These are phyloP conservation scores for Geotrichum citri-aurantii DNA, from an alignment of 1,139 yeast genomes.

Conservation along the genomic window DNA sequence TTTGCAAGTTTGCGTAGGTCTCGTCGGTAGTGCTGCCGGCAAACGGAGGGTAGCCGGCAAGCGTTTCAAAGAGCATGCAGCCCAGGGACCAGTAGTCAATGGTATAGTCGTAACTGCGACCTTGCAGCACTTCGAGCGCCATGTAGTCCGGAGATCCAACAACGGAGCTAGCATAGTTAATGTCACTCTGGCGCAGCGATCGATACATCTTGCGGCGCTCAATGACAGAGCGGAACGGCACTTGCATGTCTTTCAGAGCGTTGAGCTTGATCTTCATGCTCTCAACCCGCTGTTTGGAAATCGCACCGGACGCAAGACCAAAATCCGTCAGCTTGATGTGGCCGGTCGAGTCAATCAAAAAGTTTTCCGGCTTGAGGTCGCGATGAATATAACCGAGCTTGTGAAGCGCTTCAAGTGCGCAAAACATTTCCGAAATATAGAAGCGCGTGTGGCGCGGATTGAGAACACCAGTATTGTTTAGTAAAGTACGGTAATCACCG, in stretches of 20 bases:
- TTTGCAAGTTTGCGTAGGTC: constrained; percentile 86
- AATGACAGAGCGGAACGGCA: constrained; percentile 64
- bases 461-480: constrained; percentile 86
- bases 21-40: constrained; percentile 92
- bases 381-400: constrained; percentile 95
- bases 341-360: constrained; percentile 87
- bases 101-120: constrained; percentile 88
- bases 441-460: constrained; percentile 95
- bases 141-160: constrained; percentile 99
- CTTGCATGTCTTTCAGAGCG: constrained; percentile 62
- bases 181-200: constrained; percentile 57
- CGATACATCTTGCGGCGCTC: constrained; percentile 86
- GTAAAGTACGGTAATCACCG: constrained; percentile 92
- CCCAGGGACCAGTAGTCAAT: constrained; percentile 99
- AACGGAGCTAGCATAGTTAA: constrained; percentile 84
- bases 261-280: constrained; percentile 83
- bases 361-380: constrained; percentile 96
- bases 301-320: constrained; percentile 95
- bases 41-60: constrained; percentile 95
- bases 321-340: constrained; percentile 96
- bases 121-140: constrained; percentile 97
- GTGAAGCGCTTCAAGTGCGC: constrained; percentile 88
- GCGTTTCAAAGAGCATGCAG: constrained; percentile 86
- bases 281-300: constrained; percentile 88
- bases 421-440: constrained; percentile 93